phyloP scores from a whole-genome alignment of 2,329 filamentous ascomycete species.

The Aspergillus sp. region DNA sequence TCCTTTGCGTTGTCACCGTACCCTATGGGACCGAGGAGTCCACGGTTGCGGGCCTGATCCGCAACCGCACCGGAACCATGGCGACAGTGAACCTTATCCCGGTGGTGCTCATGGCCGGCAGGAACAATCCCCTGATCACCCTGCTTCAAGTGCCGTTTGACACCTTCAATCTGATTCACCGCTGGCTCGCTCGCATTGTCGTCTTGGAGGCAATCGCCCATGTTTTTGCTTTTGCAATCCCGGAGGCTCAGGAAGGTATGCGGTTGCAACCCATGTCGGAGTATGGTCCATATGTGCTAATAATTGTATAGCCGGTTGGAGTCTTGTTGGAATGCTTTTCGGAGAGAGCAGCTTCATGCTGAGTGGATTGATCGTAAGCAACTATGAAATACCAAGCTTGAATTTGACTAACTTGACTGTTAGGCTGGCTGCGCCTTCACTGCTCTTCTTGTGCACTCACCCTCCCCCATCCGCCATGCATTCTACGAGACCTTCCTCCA shows the following conservation, averaged over 20 bases:
- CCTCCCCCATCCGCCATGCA: slow-evolving; percentile 82
- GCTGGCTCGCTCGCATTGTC: slow-evolving; percentile 75
- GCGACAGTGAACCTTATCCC: slow-evolving; percentile 48
- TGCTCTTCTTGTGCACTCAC: slow-evolving; percentile 67
- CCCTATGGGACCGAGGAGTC: slow-evolving; percentile 40
- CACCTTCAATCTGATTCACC: slow-evolving; percentile 64
- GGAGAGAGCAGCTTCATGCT: slow-evolving; percentile 37
- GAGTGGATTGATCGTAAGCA: slow-evolving; percentile 48
- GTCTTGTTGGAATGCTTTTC: slow-evolving; percentile 32
- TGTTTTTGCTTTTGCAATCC: slow-evolving; percentile 71
- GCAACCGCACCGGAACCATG: slow-evolving; percentile 47
- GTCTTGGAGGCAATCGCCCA: slow-evolving; percentile 71
- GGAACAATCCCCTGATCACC: slow-evolving; percentile 47
- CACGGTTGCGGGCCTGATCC: slow-evolving; percentile 41
- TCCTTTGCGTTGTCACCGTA: slow-evolving; percentile 52
- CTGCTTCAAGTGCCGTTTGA: slow-evolving; percentile 47
- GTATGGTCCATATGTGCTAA: slow-evolving; percentile 45
- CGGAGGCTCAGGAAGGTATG: slow-evolving; percentile 55
- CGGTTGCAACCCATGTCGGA: background rate
- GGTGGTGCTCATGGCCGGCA: slow-evolving; percentile 44
- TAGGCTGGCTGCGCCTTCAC: slow-evolving; percentile 58
- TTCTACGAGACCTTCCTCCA: slow-evolving; percentile 98
- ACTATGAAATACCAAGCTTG: background rate
- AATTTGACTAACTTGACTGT: slow-evolving; percentile 14
- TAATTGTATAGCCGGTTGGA: slow-evolving; percentile 47